Conservation (phyloP, 148 eudicot genomes). For the Euryodendron excelsum region DNA sequence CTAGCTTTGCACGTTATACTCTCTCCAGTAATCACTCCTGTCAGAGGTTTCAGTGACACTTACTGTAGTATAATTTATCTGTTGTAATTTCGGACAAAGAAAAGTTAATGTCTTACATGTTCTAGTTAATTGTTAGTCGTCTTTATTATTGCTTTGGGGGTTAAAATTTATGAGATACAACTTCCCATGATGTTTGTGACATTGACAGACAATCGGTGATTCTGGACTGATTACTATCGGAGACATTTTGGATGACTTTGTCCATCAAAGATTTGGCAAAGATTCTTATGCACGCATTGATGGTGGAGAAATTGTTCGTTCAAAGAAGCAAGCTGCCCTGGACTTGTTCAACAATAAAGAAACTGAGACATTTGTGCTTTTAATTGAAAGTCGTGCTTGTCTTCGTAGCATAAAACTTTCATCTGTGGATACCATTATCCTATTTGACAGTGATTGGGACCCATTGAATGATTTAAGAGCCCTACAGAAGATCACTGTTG, state of each 20-base stretch:
- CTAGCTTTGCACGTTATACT: no score
- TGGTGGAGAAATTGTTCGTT: constrained; percentile 28
- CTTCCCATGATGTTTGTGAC: background rate
- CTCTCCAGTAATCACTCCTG: background rate
- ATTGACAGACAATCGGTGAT: constrained; percentile 48
- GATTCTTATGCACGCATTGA: constrained; percentile 62
- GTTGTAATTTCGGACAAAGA: background rate
- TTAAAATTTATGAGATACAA: background rate
- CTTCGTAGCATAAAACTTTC: constrained; percentile 47
- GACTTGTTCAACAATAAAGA: constrained; percentile 45
- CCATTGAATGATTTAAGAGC: constrained; percentile 67
- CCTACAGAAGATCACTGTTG: constrained; percentile 53
- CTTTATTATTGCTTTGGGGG: background rate
- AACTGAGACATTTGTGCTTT: constrained; percentile 41
- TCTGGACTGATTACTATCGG: constrained; percentile 48
- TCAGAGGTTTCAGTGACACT: background rate
- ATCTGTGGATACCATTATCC: constrained; percentile 49
- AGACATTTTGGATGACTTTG: constrained; percentile 66
- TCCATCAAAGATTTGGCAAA: constrained; percentile 54
- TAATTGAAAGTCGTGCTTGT: constrained; percentile 73
- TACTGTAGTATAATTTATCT: background rate
- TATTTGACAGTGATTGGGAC: constrained; percentile 75
- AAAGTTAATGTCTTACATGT: background rate
- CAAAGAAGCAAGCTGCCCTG: constrained; percentile 44
- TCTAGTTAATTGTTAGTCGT: background rate